Evolutionary conservation across 129 eudicot species (phyloP).

Genomic region (Kitagawia praeruptora): DNA sequence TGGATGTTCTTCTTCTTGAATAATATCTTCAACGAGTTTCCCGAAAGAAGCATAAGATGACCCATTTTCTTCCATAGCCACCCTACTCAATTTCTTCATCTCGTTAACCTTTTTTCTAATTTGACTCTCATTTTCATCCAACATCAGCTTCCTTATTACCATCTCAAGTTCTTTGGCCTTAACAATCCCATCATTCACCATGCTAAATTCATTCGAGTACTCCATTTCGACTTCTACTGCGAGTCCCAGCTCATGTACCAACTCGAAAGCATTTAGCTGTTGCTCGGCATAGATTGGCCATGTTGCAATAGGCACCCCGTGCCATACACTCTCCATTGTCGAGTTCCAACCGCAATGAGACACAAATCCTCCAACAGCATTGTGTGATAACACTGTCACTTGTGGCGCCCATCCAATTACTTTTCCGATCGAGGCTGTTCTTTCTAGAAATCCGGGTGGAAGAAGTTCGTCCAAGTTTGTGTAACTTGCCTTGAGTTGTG

Average conservation of each 20-base stretch:
- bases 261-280: constrained; percentile 17
- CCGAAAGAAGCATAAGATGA: constrained; percentile 9
- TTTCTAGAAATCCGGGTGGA: constrained; percentile 14
- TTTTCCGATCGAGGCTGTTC: constrained; percentile 13
- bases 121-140: background rate
- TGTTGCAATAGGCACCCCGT: constrained; percentile 19
- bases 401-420: constrained; percentile 14
- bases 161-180: constrained; percentile 19
- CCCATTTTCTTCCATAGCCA: constrained; percentile 13
- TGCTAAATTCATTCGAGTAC: constrained; percentile 1
- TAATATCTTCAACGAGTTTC: constrained; percentile 10
- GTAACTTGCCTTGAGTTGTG: background rate
- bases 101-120: constrained; percentile 7
- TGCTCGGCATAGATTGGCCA: constrained; percentile 30
- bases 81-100: constrained; percentile 6
- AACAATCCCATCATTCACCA: background rate
- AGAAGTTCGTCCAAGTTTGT: constrained; percentile 9
- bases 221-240: constrained; percentile 19
- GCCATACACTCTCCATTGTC: constrained; percentile 20
- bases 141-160: constrained; percentile 13
- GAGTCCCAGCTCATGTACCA: constrained; percentile 21
- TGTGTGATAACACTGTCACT: constrained; percentile 8
- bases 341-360: constrained; percentile 30
- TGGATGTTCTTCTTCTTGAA: background rate
- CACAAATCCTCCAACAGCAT: constrained; percentile 20